Evolutionary conservation across 495 filamentous ascomycete species (phyloP).

Genomic region (Neurospora hispaniola): DNA sequence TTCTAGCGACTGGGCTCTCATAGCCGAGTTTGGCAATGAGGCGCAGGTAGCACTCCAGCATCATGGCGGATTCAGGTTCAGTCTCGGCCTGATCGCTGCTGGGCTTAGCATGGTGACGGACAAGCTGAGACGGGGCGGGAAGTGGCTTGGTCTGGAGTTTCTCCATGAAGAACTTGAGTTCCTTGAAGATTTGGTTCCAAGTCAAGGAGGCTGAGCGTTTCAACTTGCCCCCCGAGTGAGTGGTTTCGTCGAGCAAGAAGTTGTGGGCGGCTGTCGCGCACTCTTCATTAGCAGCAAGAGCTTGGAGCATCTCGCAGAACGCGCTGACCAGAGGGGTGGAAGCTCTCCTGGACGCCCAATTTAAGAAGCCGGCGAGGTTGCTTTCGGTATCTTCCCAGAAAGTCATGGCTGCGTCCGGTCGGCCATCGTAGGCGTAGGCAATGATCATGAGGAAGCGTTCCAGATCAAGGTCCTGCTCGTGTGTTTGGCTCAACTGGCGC

Average conservation of each 20-base stretch:
- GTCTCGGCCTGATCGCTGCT: constrained; percentile 43
- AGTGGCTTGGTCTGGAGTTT: constrained; percentile 55
- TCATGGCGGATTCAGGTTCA: constrained; percentile 81
- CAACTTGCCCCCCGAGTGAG: constrained; percentile 60
- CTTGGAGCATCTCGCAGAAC: constrained; percentile 89
- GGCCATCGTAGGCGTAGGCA: constrained; percentile 77
- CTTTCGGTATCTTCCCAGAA: constrained; percentile 87
- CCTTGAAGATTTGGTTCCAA: constrained; percentile 87
- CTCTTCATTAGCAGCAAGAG: constrained; percentile 68
- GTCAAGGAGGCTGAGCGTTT: constrained; percentile 70
- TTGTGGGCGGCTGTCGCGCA: constrained; percentile 72
- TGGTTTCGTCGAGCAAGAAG: constrained; percentile 81
- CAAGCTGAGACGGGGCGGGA: constrained; percentile 41
- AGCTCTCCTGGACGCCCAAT: constrained; percentile 86
- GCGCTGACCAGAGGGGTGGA: constrained; percentile 88
- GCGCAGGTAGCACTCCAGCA: constrained; percentile 87
- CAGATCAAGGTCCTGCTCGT: constrained; percentile 68
- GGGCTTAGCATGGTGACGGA: constrained; percentile 45
- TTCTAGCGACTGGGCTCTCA: constrained; percentile 54
- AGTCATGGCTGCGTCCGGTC: constrained; percentile 67
- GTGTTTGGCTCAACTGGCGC: constrained; percentile 55
- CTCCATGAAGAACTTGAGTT: constrained; percentile 63
- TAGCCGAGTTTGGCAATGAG: constrained; percentile 69
- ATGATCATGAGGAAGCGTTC: constrained; percentile 90
- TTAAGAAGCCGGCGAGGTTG: constrained; percentile 84